Evolutionary conservation across 768 basidiomycete genomes (phyloP).

Genomic region (Auricularia sp.): DNA sequence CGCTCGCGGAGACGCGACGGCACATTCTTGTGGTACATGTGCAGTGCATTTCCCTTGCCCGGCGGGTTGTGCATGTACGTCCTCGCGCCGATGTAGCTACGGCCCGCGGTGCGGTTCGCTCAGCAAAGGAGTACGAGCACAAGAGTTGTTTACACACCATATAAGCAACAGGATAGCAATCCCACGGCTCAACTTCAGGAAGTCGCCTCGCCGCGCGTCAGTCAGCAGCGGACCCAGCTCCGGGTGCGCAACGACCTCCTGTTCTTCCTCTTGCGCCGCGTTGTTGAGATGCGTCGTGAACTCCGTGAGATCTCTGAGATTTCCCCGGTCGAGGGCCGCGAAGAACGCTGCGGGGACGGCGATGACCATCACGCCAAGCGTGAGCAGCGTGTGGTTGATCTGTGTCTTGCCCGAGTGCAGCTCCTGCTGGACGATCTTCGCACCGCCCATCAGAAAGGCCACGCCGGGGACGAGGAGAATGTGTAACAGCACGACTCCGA

Average conservation of each 20-base stretch:
- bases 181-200: constrained; percentile 57
- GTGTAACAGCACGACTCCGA: constrained; percentile 65
- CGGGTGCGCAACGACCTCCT: background rate
- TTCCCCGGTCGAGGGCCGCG: constrained; percentile 36
- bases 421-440: constrained; percentile 52
- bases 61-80: constrained; percentile 65
- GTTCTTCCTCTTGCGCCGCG: background rate
- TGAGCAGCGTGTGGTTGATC: constrained; percentile 59
- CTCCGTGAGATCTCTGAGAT: background rate
- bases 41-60: constrained; percentile 39
- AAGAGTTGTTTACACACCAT: constrained; percentile 27
- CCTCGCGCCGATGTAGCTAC: constrained; percentile 32
- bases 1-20: constrained; percentile 19
- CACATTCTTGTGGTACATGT: constrained; percentile 24
- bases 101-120: background rate
- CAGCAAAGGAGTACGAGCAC: too few relatives aligned
- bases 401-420: constrained; percentile 45
- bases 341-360: constrained; percentile 62
- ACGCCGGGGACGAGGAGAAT: constrained; percentile 60
- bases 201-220: constrained; percentile 33
- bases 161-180: constrained; percentile 51
- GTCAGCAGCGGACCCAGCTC: constrained; percentile 21
- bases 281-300: background rate
- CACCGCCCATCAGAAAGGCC: constrained; percentile 62
- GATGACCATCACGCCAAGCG: constrained; percentile 36